These are phyloP conservation scores for Heliamphora pulchella DNA, from an alignment of 179 eudicot species.

Conservation along the genomic window DNA sequence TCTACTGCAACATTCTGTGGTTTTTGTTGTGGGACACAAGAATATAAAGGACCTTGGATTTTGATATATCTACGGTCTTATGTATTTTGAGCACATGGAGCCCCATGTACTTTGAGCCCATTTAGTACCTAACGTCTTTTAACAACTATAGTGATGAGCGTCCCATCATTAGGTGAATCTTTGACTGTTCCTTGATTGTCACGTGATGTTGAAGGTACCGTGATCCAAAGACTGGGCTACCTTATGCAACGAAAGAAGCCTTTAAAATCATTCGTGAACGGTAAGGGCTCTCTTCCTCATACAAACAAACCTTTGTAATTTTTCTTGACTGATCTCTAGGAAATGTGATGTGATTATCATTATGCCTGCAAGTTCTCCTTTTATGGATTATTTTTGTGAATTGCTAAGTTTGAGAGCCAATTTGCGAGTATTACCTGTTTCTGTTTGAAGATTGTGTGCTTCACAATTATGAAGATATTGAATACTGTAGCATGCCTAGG, in stretches of 20 bases:
- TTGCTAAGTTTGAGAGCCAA: not conserved
- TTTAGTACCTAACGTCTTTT: not conserved
- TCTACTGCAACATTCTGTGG: not conserved
- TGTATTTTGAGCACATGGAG: not conserved
- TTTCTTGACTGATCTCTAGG: not conserved
- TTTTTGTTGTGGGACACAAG: not conserved
- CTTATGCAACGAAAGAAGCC: slow-evolving; percentile 96
- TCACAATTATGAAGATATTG: no score
- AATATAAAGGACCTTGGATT: not conserved
- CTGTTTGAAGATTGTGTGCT: not conserved
- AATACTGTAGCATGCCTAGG: no score
- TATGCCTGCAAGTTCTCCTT: not conserved
- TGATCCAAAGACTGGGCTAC: slow-evolving; percentile 89
- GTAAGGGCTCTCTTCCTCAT: slow-evolving; percentile 31
- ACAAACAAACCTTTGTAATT: not conserved
- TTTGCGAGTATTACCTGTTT: not conserved
- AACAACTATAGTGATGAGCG: not conserved
- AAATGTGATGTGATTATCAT: not conserved
- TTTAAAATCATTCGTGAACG: slow-evolving; percentile 63
- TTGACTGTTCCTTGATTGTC: not conserved
- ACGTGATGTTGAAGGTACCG: slow-evolving; percentile 53
- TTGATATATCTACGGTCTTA: not conserved
- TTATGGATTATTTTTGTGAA: not conserved
- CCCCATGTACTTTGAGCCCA: not conserved
- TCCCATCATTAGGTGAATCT: not conserved